phyloP scores from a whole-genome alignment of 768 basidiomycete genomes.

The Tricholoma flavovirens region DNA sequence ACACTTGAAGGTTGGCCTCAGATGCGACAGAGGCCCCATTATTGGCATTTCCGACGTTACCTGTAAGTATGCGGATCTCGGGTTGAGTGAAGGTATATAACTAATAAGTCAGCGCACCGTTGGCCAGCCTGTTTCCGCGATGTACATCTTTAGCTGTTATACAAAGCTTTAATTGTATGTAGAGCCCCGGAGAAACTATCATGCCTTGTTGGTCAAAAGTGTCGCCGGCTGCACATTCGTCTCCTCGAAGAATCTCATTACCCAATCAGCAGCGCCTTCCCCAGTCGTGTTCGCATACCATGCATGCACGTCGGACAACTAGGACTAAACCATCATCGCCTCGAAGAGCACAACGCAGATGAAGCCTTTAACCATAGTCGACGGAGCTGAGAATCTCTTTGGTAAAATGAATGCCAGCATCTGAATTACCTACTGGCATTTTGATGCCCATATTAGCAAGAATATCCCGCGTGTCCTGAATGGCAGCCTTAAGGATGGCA shows the following conservation, averaged over 20 bases:
- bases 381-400: slow-evolving; percentile 51
- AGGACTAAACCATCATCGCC: neutral
- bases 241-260: slow-evolving; percentile 66
- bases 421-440: slow-evolving; percentile 73
- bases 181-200: neutral
- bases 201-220: slow-evolving; percentile 52
- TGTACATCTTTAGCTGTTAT: slow-evolving; percentile 65
- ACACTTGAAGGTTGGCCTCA: slow-evolving; percentile 59
- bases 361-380: slow-evolving; percentile 60
- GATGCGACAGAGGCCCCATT: slow-evolving; percentile 69
- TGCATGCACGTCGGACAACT: slow-evolving; percentile 91
- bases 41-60: slow-evolving; percentile 55
- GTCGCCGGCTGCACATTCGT: slow-evolving; percentile 59
- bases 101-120: slow-evolving; percentile 44
- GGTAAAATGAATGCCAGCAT: slow-evolving; percentile 85
- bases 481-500: slow-evolving; percentile 51
- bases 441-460: slow-evolving; percentile 49
- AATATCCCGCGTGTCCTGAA: slow-evolving; percentile 58
- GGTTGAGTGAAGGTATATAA: too few species aligned
- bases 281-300: slow-evolving; percentile 85
- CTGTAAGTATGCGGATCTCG: slow-evolving; percentile 23
- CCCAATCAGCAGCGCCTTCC: slow-evolving; percentile 77
- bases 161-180: neutral
- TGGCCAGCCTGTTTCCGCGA: slow-evolving; percentile 88
- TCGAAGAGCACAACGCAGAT: neutral